Evolutionary conservation across 1,284 basidiomycete species (phyloP).

Genomic region (Malassezia japonica): DNA sequence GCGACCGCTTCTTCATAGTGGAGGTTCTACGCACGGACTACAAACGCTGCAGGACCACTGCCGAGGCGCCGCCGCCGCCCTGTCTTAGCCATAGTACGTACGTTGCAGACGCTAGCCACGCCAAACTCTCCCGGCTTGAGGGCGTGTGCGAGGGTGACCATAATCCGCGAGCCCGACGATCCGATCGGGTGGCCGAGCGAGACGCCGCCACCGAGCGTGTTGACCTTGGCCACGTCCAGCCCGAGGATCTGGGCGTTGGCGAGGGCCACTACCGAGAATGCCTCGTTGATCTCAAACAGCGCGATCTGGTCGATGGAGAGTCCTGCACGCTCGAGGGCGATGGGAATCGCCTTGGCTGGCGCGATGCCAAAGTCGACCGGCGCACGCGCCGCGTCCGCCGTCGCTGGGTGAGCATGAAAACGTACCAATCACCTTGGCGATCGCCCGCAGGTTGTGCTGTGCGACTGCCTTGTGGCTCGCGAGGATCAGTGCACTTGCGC

Average conservation of each 20-base stretch:
- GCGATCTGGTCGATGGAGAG: conserved; percentile 74
- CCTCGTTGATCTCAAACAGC: conserved; percentile 85
- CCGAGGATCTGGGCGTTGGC: conserved; percentile 48
- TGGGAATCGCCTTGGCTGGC: conserved; percentile 80
- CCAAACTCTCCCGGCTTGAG: conserved; percentile 93
- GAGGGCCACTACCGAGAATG: conserved; percentile 49
- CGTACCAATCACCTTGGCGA: conserved; percentile 50
- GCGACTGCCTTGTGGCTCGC: conserved; percentile 41
- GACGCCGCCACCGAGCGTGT: conserved; percentile 65
- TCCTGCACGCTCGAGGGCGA: conserved; percentile 77
- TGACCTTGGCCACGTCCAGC: conserved; percentile 72
- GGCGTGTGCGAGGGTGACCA: conserved; percentile 84
- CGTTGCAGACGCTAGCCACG: conserved; percentile 91
- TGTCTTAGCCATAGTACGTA: not conserved
- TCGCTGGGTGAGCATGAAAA: conserved; percentile 56
- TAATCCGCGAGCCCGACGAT: conserved; percentile 85
- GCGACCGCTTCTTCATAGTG: conserved; percentile 5
- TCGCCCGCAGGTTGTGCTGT: conserved; percentile 48
- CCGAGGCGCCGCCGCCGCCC: conserved; percentile 37
- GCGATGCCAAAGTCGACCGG: conserved; percentile 96
- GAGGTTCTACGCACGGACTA: conserved; percentile 1
- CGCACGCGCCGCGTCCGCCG: conserved; percentile 89
- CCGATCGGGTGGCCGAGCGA: conserved; percentile 61
- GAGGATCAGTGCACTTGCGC: conserved; percentile 50
- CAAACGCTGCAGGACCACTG: conserved; percentile 35